Conservation (phyloP, 805 yeast genomes). For the Myxozyma sirexii region DNA sequence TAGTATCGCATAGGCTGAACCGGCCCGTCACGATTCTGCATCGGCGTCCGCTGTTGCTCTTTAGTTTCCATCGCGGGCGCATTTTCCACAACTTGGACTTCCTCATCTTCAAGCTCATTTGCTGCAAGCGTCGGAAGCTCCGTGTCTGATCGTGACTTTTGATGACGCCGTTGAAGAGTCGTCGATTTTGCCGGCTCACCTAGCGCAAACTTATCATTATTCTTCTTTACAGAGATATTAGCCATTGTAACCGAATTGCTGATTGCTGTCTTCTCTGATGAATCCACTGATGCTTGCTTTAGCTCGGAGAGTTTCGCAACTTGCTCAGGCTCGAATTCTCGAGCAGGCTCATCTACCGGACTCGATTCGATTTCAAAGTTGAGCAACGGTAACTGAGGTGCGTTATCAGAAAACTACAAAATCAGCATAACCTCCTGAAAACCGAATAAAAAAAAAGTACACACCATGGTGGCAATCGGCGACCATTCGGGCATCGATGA, state of each 20-base stretch:
- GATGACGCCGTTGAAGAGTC: neutral
- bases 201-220: neutral
- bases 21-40: neutral
- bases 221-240: neutral
- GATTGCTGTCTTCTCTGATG: neutral
- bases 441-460: neutral
- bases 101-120: neutral
- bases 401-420: constrained; percentile 1
- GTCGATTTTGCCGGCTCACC: neutral
- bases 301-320: too few species aligned
- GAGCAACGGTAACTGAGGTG: neutral
- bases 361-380: neutral
- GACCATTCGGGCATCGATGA: constrained; percentile 24
- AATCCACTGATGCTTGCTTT: neutral
- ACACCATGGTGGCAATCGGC: constrained; percentile 5
- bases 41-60: too few species aligned
- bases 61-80: too few species aligned
- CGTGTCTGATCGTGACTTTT: constrained; percentile 6
- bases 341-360: neutral
- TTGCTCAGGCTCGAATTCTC: neutral
- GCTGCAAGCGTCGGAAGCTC: neutral
- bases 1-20: neutral
- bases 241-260: neutral
- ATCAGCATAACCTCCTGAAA: neutral
- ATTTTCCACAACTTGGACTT: neutral